Evolutionary conservation across 2,329 filamentous ascomycete genomes (phyloP).

Genomic region (Stagonosporopsis vannaccii): DNA sequence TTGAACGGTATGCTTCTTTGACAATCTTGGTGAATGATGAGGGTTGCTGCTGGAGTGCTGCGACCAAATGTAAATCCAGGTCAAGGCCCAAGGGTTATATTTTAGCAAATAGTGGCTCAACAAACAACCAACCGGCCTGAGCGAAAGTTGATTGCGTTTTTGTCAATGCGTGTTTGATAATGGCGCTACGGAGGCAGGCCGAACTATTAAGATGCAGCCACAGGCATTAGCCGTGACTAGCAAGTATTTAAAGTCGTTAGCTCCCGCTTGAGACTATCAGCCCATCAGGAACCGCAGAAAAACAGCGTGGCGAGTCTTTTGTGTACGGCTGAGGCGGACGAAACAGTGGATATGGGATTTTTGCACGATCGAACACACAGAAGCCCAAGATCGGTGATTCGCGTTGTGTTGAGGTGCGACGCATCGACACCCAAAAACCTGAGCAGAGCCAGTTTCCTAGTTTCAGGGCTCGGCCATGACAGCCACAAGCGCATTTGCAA

Average conservation of each 20-base stretch:
- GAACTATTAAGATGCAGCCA: constrained; percentile 22
- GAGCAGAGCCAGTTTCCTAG: constrained; percentile 5
- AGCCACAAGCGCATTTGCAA: constrained; percentile 12
- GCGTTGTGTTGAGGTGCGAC: constrained; percentile 6
- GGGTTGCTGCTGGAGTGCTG: background rate
- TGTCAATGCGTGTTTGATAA: constrained; percentile 20
- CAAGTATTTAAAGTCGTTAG: constrained; percentile 10
- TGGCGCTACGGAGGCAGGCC: constrained; percentile 15
- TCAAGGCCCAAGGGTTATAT: constrained; percentile 5
- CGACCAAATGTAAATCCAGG: constrained; percentile 2
- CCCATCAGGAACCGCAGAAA: constrained; percentile 14
- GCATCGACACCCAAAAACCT: background rate
- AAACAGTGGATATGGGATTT: constrained; percentile 8
- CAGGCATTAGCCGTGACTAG: constrained; percentile 15
- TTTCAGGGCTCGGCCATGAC: constrained; percentile 6
- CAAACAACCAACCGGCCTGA: constrained; percentile 11
- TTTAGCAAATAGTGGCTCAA: constrained; percentile 17
- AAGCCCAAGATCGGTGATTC: background rate
- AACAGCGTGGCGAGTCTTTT: background rate
- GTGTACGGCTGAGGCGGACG: constrained; percentile 9
- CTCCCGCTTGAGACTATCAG: constrained; percentile 18
- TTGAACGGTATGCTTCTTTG: background rate
- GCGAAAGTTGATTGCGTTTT: constrained; percentile 18
- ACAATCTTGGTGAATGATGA: background rate
- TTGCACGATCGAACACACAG: background rate